Base-by-base conservation (phyloP, 1,284 basidiomycete genomes). In the Rhodotorula sp. region DNA sequence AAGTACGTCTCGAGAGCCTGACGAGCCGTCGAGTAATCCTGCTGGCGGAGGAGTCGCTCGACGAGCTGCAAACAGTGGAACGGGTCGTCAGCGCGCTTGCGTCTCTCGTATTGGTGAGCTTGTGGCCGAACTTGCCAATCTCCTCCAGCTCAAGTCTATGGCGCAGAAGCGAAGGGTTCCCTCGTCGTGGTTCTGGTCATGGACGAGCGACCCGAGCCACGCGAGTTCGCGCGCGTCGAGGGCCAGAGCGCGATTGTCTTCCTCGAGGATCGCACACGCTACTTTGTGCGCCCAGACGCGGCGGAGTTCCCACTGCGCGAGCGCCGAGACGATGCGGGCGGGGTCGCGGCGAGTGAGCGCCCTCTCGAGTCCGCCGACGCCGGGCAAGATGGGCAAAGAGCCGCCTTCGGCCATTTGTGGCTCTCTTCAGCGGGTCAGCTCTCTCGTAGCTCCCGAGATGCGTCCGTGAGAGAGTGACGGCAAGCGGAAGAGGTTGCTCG, bases 141-240 rank as follows among this genome's bases (percentile, higher is more conserved):
- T 62, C n/a, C 69, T 52, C 69, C 69, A 70, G 47, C 31, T 39
- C 10, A 51, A 21, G 56, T 70, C 69, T 47, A 66, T n/a, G 26
- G 56, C 56, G 14, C 43, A 46, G 49, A 65, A 65, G 52, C 64
- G 52, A 29, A 58, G 16, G 12, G n/a, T 15, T 10, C 62, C 67
- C 49, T 59, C 62, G 62, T 63, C 48, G 48, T 23, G 14, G 43
- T 23, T 58, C n/a, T 52, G n/a, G 31, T 31, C 39, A 6, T 16
- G 8, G 26, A 26, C 20, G 49, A 66, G 26, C 39, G 18, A 7
- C 3, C 47, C 29, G 49, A 66, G 65, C 39, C 39, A 54, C 16
- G 54, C 54, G 14, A 56, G 12, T 3, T 56, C 54, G 21, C 14
- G 26, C 39, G 21, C 12, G n/a, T 62, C 66, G 16, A 46, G 31